A percentile compares a stretch with the other conserved stretches of the same genome.
These are phyloP conservation scores for Hypoxylon sp. DNA, from an alignment of 2,329 filamentous ascomycete species.

Conservation along the genomic window DNA sequence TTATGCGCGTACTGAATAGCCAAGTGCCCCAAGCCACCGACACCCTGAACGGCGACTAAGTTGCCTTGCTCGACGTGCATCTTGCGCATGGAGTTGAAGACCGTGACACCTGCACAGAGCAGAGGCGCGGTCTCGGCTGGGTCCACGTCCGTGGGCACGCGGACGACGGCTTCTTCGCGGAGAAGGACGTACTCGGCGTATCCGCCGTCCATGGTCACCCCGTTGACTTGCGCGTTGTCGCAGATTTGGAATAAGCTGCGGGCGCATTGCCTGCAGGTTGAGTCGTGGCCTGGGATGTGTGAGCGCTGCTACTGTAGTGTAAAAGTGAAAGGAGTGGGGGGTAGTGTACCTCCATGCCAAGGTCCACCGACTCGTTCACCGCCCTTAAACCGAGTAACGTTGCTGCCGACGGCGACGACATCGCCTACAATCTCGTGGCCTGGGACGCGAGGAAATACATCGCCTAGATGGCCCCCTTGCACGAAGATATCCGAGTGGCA, in stretches of 20 bases:
- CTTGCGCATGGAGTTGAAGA: constrained; percentile 71
- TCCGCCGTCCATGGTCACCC: constrained; percentile 75
- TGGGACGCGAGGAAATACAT: constrained; percentile 71
- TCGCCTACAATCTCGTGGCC: constrained; percentile 81
- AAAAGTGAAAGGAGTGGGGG: background rate
- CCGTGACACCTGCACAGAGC: constrained; percentile 75
- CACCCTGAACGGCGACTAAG: constrained; percentile 73
- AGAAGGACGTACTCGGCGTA: constrained; percentile 75
- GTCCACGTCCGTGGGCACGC: constrained; percentile 66
- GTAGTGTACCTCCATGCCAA: constrained; percentile 73
- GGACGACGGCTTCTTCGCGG: constrained; percentile 70
- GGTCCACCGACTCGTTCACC: constrained; percentile 76
- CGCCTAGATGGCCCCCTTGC: constrained; percentile 64
- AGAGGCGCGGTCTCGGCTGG: constrained; percentile 69
- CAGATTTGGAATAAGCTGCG: constrained; percentile 78
- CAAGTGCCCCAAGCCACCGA: constrained; percentile 82
- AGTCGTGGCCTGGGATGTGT: constrained; percentile 66
- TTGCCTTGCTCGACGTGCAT: constrained; percentile 65
- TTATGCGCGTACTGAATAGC: constrained; percentile 81
- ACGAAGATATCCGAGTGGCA: constrained; percentile 73
- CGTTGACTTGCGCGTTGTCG: constrained; percentile 72
- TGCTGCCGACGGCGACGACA: constrained; percentile 70
- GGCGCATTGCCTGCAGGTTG: constrained; percentile 72
- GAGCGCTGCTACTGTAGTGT: background rate
- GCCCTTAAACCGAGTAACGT: constrained; percentile 69